A percentile compares a stretch with the other conserved stretches of the same genome.
Evolutionary conservation across 805 yeast species (phyloP).

Genomic region (Wickerhamomyces subpelliculosus): DNA sequence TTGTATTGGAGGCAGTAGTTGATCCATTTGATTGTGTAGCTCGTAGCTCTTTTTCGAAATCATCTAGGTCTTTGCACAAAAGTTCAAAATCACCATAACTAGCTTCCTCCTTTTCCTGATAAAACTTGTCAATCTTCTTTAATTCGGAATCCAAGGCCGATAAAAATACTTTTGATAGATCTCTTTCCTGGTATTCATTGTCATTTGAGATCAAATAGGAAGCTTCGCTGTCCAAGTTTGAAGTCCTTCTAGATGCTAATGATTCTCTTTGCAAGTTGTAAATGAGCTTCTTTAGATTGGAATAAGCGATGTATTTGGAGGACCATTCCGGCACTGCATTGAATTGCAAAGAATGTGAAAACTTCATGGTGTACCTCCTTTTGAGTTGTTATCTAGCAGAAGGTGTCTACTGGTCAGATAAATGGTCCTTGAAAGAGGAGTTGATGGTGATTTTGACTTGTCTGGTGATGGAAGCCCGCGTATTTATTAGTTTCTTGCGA

Average conservation of each 20-base stretch:
- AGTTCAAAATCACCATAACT: slow-evolving; percentile 46
- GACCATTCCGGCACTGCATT: slow-evolving; percentile 99
- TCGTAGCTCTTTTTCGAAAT: slow-evolving; percentile 39
- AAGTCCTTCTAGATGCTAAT: slow-evolving; percentile 8
- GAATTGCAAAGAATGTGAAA: slow-evolving; percentile 89
- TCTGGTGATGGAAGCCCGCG: no score
- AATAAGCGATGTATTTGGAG: slow-evolving; percentile 83
- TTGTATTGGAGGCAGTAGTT: not conserved
- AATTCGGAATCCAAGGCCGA: slow-evolving; percentile 75
- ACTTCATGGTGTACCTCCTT: slow-evolving; percentile 71
- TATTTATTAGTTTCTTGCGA: no score
- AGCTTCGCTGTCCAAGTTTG: slow-evolving; percentile 17
- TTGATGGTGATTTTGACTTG: no score
- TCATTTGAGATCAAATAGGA: slow-evolving; percentile 25
- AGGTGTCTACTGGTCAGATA: no score
- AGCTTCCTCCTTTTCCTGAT: slow-evolving; percentile 55
- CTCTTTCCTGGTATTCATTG: slow-evolving; percentile 26
- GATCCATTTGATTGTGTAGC: not conserved
- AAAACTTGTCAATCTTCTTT: slow-evolving; percentile 70
- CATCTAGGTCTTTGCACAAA: slow-evolving; percentile 54
- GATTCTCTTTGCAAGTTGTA: slow-evolving; percentile 73
- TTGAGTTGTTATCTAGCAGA: no score
- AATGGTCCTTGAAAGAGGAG: no score
- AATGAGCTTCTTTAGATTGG: slow-evolving; percentile 77
- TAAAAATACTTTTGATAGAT: slow-evolving; percentile 53